Conservation (phyloP, 139 green algal genomes). For the Diplosphaera chodatii region DNA sequence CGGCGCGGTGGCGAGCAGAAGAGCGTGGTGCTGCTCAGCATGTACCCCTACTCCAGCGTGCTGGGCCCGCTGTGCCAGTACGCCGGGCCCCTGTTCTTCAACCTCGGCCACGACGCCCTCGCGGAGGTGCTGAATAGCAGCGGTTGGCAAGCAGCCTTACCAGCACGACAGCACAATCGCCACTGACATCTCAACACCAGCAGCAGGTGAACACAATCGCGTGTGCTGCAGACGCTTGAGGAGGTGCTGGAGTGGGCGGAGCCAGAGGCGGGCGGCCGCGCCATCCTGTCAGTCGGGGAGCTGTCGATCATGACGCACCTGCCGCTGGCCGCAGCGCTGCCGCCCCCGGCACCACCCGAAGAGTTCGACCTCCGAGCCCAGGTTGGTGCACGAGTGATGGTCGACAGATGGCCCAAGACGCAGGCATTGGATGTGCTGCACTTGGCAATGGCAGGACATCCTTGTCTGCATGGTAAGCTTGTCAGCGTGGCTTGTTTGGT, state of each 20-base stretch:
- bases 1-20: conserved; percentile 78
- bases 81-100: conserved; percentile 57
- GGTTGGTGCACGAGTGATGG: too few species aligned
- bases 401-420: too few species aligned
- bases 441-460: too few species aligned
- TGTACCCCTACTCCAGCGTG: conserved; percentile 44
- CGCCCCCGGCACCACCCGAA: conserved; percentile 5
- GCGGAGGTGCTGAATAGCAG: conserved; percentile 39
- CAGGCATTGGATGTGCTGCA: too few species aligned
- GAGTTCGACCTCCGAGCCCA: background rate
- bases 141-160: too few species aligned
- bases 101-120: conserved; percentile 40
- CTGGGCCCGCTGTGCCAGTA: conserved; percentile 52
- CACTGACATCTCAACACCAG: too few species aligned
- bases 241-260: conserved; percentile 38
- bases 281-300: conserved; percentile 23
- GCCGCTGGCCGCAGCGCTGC: conserved; percentile 7
- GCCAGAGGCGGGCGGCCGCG: conserved; percentile 17
- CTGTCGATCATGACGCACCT: conserved; percentile 8
- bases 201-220: too few species aligned
- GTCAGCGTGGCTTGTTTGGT: too few species aligned
- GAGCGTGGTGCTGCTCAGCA: conserved; percentile 65
- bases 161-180: too few species aligned
- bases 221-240: conserved; percentile 30
- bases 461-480: too few species aligned